A percentile compares a stretch with the other conserved stretches of the same genome.
phyloP scores from a whole-genome alignment of 192 early-diverging fungal species.

The Coemansia sp. region DNA sequence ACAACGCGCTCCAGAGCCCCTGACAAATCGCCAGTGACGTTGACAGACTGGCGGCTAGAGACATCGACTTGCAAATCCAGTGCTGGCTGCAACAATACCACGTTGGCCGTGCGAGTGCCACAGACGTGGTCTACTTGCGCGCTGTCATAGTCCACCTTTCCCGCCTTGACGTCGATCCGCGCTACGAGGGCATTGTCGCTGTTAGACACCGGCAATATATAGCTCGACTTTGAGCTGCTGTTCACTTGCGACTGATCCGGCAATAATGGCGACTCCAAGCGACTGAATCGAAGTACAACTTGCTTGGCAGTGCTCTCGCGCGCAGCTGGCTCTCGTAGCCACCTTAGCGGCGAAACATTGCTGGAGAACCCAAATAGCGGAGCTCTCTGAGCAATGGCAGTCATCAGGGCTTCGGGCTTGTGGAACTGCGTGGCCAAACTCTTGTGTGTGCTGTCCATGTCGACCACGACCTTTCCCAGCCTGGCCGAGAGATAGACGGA shows the following conservation, averaged over 20 bases:
- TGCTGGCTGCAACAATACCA: conserved; percentile 29
- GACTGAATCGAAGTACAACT: conserved; percentile 15
- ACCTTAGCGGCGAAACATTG: conserved; percentile 34
- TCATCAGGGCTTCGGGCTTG: conserved; percentile 19
- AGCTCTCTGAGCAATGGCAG: conserved; percentile 1
- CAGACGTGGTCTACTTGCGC: conserved; percentile 1
- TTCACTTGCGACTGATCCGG: background rate
- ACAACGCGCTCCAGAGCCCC: conserved; percentile 4
- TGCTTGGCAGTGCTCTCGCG: conserved; percentile 7
- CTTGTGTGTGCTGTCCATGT: conserved; percentile 16
- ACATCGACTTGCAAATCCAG: conserved; percentile 26
- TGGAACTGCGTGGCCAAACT: conserved; percentile 11
- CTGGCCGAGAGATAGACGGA: conserved; percentile 6
- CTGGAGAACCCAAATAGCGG: conserved; percentile 39
- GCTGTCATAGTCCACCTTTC: conserved; percentile 10
- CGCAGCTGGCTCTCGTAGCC: conserved; percentile 17
- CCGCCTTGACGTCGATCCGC: conserved; percentile 10
- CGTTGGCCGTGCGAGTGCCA: conserved; percentile 7
- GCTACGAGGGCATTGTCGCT: conserved; percentile 14
- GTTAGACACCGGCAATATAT: conserved; percentile 18
- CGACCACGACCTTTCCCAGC: conserved; percentile 38
- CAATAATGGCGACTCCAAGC: background rate
- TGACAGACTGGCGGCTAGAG: conserved; percentile 3
- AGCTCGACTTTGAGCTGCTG: background rate
- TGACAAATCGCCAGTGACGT: background rate